phyloP scores from a whole-genome alignment of 441 rosid species.

The Syzygium malaccense region DNA sequence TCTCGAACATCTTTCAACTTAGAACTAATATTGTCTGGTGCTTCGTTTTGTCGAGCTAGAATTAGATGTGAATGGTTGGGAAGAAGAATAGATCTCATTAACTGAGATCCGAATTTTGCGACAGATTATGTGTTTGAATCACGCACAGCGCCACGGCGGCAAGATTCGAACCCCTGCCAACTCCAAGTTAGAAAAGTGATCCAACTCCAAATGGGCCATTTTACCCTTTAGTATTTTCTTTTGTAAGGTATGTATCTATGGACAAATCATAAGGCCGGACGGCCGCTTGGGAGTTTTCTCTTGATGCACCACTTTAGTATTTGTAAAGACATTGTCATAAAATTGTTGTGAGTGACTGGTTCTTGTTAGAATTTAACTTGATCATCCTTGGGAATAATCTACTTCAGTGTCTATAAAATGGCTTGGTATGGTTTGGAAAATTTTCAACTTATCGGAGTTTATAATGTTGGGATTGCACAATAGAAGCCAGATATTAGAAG shows the following conservation, averaged over 20 bases:
- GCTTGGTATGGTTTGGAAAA: background rate
- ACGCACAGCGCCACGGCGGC: background rate
- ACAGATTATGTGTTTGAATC: background rate
- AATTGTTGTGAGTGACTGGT: background rate
- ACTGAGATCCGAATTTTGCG: background rate
- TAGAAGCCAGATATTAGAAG: background rate
- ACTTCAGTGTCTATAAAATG: background rate
- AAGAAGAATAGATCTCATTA: background rate
- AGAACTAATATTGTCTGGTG: background rate
- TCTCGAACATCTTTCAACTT: background rate
- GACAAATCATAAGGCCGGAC: background rate
- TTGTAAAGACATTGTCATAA: background rate
- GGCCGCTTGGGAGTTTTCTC: background rate
- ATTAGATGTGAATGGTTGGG: background rate
- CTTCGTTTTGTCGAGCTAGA: background rate
- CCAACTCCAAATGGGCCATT: background rate
- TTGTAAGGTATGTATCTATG: background rate
- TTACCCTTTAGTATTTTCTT: background rate
- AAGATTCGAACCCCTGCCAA: background rate
- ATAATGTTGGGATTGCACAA: background rate
- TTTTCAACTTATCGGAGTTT: background rate
- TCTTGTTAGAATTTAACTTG: background rate
- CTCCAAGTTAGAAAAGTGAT: background rate
- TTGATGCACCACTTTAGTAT: background rate
- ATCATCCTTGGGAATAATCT: background rate